phyloP scores from a whole-genome alignment of 768 basidiomycete genomes.

The Tylopilus felleus region DNA sequence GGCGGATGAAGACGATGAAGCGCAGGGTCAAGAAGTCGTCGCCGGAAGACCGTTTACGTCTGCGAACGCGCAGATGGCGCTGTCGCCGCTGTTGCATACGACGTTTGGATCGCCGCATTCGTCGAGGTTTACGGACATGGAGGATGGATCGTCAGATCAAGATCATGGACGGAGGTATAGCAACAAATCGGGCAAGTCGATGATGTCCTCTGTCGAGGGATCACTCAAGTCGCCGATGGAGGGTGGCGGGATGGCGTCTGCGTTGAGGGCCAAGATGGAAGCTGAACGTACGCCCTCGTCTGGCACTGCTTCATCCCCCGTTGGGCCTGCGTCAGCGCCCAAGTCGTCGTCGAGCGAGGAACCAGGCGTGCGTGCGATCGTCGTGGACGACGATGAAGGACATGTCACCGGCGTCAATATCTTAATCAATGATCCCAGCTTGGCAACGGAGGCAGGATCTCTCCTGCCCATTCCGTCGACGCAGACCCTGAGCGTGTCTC shows the following conservation, averaged over 20 bases:
- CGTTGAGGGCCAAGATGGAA: conserved; percentile 16
- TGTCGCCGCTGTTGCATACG: conserved; percentile 41
- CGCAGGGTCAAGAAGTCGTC: conserved; percentile 8
- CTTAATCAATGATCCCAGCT: not conserved
- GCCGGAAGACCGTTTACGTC: not conserved
- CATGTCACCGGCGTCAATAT: conserved; percentile 5
- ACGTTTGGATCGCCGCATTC: conserved; percentile 40
- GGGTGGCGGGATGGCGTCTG: conserved; percentile 17
- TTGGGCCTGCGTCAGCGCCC: not conserved
- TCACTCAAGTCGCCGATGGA: conserved; percentile 10
- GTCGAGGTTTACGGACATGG: conserved; percentile 28
- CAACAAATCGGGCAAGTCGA: conserved; percentile 15
- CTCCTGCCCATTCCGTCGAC: not conserved
- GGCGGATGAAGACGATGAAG: conserved; percentile 8
- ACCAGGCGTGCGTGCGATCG: conserved; percentile 9
- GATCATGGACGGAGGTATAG: conserved; percentile 17
- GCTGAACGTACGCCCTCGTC: conserved; percentile 1
- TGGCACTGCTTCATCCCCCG: not conserved
- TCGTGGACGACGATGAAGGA: conserved; percentile 17
- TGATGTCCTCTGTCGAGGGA: conserved; percentile 14
- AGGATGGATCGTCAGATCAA: conserved; percentile 28
- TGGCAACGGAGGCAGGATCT: conserved; percentile 14
- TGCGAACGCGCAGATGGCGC: conserved; percentile 2
- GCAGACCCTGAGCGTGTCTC: conserved; percentile 13
- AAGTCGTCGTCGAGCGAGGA: not conserved